Evolutionary conservation across 2,329 filamentous ascomycete genomes (phyloP).

Genomic region (Phialophora verrucosa): DNA sequence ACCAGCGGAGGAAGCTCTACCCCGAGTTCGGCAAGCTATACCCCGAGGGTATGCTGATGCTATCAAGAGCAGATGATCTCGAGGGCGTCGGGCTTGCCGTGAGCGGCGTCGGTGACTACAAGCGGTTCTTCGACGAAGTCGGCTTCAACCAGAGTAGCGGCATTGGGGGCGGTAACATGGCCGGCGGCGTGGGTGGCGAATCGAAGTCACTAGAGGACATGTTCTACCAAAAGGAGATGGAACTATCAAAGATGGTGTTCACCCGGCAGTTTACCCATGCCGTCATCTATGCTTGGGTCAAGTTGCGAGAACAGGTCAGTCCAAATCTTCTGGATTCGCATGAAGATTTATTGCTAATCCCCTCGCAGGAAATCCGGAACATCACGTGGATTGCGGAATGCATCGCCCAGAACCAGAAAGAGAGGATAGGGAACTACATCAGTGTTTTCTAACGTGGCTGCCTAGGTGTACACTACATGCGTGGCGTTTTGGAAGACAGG

Average conservation of each 20-base stretch:
- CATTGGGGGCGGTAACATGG: conserved; percentile 80
- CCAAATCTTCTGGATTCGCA: neutral
- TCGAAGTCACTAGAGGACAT: conserved; percentile 92
- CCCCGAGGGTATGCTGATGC: conserved; percentile 92
- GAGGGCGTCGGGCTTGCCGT: conserved; percentile 93
- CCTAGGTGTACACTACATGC: conserved; percentile 19
- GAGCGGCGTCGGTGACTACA: conserved; percentile 91
- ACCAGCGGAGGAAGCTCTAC: conserved; percentile 94
- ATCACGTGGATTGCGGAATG: conserved; percentile 99
- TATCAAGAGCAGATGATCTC: conserved; percentile 91
- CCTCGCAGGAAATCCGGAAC: conserved; percentile 88
- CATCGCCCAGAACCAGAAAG: conserved; percentile 99
- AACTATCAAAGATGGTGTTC: conserved; percentile 92
- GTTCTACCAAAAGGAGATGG: conserved; percentile 99
- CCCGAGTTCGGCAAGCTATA: conserved; percentile 89
- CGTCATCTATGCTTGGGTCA: conserved; percentile 97
- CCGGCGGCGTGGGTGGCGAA: conserved; percentile 76
- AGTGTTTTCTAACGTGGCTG: conserved; percentile 76
- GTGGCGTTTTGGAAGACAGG: conserved; percentile 26
- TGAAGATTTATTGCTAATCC: conserved; percentile 39
- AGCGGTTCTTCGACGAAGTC: conserved; percentile 93
- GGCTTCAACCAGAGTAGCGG: conserved; percentile 75
- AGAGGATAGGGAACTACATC: conserved; percentile 98
- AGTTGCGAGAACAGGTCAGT: conserved; percentile 91
- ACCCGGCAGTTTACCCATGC: conserved; percentile 94